Base-by-base conservation (phyloP, 306 rosid genomes). In the Lupinus albus region DNA sequence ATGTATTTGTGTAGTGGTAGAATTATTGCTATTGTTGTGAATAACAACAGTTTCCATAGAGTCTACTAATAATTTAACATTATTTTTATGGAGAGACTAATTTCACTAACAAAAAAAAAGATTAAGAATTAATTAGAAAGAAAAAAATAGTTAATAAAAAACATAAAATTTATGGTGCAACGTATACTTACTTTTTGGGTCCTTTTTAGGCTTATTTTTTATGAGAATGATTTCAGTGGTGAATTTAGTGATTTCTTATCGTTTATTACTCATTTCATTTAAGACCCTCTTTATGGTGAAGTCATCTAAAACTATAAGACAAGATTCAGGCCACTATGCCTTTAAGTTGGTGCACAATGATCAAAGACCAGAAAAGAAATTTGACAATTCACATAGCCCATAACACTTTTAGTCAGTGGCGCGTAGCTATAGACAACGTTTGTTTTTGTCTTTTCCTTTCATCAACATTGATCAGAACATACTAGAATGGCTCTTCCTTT, bases 311-410 rank as follows among this genome's bases (percentile, higher is more conserved):
- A 69, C 64, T 78, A 52, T 61, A 72, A 53, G 73, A 77, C 36
- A 73, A 76, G 82, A 74, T 81, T 64, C 72, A 53, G 12, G 64
- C 49, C 49, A 55, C 76, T 17, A 52, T 65, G 80, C 72, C 80
- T 74, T 67, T 74, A 70, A 78, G 76, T 78, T 78, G 82, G 80
- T 39, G 82, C 60, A 66, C 69, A 78, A 81, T 81, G 77, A 81
- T 75, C 78, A 81, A 65, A 70, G 68, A 75, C 75, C 59, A 53
- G n/a, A 74, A 81, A 70, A 44, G 77, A 50, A 74, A 25, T 39
- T 74, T 81, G 75, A 81, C 81, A 52, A 73, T 73, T 73, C 68
- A 70, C 33, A 30, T 45, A 74, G 68, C 8, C 60, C 51, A 8
- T 28, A 69, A 57, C 58, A 55, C 74, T 71, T 71, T 71, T 64